Evolutionary conservation across 768 basidiomycete genomes (phyloP), one percentile per base, ranked within the genome.

Genomic region (Mycena crocata): DNA sequence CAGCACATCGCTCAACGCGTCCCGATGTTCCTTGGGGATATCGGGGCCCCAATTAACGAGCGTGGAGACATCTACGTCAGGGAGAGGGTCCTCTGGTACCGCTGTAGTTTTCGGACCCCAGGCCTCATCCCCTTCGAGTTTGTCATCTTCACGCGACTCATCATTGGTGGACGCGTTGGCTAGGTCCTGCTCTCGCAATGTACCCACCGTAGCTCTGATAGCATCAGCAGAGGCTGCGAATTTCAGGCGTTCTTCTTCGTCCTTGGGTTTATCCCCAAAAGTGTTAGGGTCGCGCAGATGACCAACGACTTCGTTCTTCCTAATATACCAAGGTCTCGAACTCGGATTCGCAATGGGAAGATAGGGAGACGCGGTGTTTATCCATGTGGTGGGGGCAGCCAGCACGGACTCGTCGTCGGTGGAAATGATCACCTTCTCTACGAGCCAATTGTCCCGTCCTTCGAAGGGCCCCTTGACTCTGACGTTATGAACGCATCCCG

Each of bases 71-170:
- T 72, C 68, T 15, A 45, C 34, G 7, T 59, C 57, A 13, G 54
- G 31, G 35, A 51, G 39, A 32, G 58, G 32, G 23, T 71, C 72
- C 8, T 66, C 71, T 17, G 76, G 76, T 0, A 67, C 52, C 19
- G 72, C 76, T 0, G 71, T 55, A 7, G 68, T 73, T 31, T 77
- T 77, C 5, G 73, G 72, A 3, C 71, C 68, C 62, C 67, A 70
- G 19, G 51, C 28, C 40, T 73, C 66, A 51, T 74, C 72, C 1
- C 31, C 51, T 2, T 56, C 63, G 0, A 44, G 39, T 31, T 57
- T 31, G 28, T 66, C 62, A 21, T 62, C 55, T 3, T 31, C 59
- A 10, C 17, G 31, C 19, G 1, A 9, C 4, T 59, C 26, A 2
- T 6, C 31, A 14, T 6, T 23, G 2, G 2, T 6, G 15, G 5